Percentiles rank a stretch among this genome's conserved stretches.
Conservation (phyloP, 495 filamentous ascomycete genomes). For the Aspergillus conjunctus region DNA sequence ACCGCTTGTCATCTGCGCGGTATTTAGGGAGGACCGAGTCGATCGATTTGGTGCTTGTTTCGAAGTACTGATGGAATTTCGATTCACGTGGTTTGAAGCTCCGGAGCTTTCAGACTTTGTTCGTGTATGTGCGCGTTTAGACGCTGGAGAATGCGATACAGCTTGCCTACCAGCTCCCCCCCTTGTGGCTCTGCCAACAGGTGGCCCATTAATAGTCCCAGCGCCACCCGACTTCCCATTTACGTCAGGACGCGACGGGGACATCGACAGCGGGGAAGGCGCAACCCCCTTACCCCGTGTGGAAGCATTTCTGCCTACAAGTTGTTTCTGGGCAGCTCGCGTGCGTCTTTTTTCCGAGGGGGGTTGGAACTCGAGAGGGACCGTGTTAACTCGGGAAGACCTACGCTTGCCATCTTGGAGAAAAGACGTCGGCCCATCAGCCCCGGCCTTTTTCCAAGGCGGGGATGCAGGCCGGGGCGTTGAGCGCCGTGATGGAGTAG, state of each 20-base stretch:
- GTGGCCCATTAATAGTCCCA: slow-evolving; percentile 37
- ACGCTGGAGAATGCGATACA: slow-evolving; percentile 36
- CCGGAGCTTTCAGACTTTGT: slow-evolving; percentile 39
- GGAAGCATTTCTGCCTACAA: slow-evolving; percentile 30
- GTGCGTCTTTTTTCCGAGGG: slow-evolving; percentile 63
- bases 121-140: slow-evolving; percentile 35
- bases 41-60: slow-evolving; percentile 22
- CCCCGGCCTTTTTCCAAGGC: slow-evolving; percentile 89
- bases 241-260: slow-evolving; percentile 34
- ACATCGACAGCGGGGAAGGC: slow-evolving; percentile 40
- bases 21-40: slow-evolving; percentile 30
- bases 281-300: slow-evolving; percentile 30
- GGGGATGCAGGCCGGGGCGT: slow-evolving; percentile 66
- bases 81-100: slow-evolving; percentile 20
- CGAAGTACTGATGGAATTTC: slow-evolving; percentile 29
- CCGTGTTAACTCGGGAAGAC: slow-evolving; percentile 77
- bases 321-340: slow-evolving; percentile 44
- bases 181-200: slow-evolving; percentile 30
- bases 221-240: slow-evolving; percentile 42
- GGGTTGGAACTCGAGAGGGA: slow-evolving; percentile 71
- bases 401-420: slow-evolving; percentile 79
- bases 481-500: slow-evolving; percentile 47
- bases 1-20: slow-evolving; percentile 18
- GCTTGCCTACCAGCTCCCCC: slow-evolving; percentile 26
- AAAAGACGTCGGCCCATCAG: slow-evolving; percentile 85